phyloP scores from a whole-genome alignment of 257 asterid genomes.

The Scutellaria baicalensis region DNA sequence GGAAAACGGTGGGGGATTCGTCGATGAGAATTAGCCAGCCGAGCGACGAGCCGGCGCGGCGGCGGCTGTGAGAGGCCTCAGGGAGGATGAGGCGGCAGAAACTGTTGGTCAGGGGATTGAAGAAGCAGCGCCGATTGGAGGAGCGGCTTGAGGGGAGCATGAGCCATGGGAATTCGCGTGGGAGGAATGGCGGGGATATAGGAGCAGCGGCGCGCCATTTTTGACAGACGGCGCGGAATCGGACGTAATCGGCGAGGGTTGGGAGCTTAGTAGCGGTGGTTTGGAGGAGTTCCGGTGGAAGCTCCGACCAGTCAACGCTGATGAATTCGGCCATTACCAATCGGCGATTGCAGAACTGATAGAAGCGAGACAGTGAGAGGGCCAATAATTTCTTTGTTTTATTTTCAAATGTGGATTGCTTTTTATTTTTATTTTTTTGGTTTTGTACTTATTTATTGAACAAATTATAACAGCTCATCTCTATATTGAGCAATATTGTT shows the following conservation, averaged over 20 bases:
- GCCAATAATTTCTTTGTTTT: too few species aligned
- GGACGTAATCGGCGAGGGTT: slow-evolving; percentile 49
- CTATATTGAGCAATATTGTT: too few species aligned
- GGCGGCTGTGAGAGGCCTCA: slow-evolving; percentile 48
- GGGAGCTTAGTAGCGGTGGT: slow-evolving; percentile 32
- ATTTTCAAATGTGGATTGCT: neutral
- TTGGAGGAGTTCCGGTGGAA: slow-evolving; percentile 62
- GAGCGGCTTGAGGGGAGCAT: slow-evolving; percentile 58
- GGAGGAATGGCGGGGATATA: slow-evolving; percentile 40
- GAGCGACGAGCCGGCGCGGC: slow-evolving; percentile 71
- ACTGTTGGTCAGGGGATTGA: slow-evolving; percentile 32
- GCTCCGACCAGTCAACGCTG: slow-evolving; percentile 59
- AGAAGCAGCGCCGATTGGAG: slow-evolving; percentile 40
- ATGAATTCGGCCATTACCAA: slow-evolving; percentile 12
- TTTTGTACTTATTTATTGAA: too few species aligned
- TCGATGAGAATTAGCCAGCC: slow-evolving; percentile 70
- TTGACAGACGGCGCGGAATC: slow-evolving; percentile 62
- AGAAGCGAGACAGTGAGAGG: too few species aligned
- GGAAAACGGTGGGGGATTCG: slow-evolving; percentile 57
- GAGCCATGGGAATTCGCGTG: slow-evolving; percentile 80
- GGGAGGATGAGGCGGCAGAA: slow-evolving; percentile 51
- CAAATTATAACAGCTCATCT: too few species aligned
- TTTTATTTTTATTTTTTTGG: too few species aligned
- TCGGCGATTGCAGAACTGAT: neutral
- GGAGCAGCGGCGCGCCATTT: slow-evolving; percentile 52